Base-by-base conservation (phyloP, 495 filamentous ascomycete species). In the Talaromyces stipitatus region DNA sequence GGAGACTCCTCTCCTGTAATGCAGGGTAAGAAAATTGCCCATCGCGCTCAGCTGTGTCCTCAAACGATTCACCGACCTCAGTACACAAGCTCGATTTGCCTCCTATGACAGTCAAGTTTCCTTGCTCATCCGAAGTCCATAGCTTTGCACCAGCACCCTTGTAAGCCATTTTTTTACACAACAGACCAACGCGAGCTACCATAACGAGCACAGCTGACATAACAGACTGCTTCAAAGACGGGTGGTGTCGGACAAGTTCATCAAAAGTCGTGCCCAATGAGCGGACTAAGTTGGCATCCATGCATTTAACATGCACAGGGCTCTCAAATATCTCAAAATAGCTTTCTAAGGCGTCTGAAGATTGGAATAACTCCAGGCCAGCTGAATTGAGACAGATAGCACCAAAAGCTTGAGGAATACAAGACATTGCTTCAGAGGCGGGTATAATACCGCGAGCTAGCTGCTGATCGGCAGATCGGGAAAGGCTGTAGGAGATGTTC, bases 271-370 rank as follows among this genome's bases (percentile, higher is more conserved):
- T 82, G 20, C 95, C 94, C 38, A 97, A 75, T 0, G 68, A 69
- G 32, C 74, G 72, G 43, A 76, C 68, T 33, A 78, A 59, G n/a
- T 86, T 83, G 5, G 81, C 75, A 55, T 96, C 92, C 78, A 97
- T 77, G 59, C 82, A 84, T 61, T 89, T 91, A 45, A 97, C 84
- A 70, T 99, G 95, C 3, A 85, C 84, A 4, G 91, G 85, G 60
- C 88, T 96, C 69, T 96, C 89, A 62, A 97, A 97, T 26, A 97
- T 89, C 65, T 96, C 90, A 59, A 97, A 89, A 70, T 91, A 99
- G 61, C 79, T 86, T 38, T 88, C 84, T 24, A 97, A 71, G 2
- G 92, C 91, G 58, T 81, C 76, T 0, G 92, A 96, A 1, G 85
- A 80, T 57, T 91, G 83, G 63, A 99, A 95, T 62, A 97, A 82